Evolutionary conservation across 2,329 filamentous ascomycete genomes (phyloP).

Genomic region (Ophiostoma angusticollis): DNA sequence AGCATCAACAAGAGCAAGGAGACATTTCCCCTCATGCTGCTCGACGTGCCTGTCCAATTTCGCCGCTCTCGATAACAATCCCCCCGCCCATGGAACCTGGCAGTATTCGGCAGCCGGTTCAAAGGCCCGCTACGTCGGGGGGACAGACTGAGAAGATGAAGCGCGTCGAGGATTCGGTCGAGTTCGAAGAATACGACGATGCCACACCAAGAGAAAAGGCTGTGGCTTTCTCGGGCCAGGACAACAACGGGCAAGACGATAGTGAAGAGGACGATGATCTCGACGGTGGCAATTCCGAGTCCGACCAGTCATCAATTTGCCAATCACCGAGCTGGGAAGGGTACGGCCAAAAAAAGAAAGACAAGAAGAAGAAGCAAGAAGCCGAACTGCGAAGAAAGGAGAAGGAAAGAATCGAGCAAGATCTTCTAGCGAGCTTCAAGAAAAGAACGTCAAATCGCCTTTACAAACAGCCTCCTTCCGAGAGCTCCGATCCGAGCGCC

Average conservation of each 20-base stretch:
- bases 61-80: conserved; percentile 22
- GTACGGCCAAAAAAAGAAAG: conserved; percentile 39
- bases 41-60: conserved; percentile 13
- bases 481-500: conserved; percentile 13
- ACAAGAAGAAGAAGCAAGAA: conserved; percentile 38
- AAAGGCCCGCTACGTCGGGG: no score
- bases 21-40: conserved; percentile 15
- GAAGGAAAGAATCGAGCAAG: conserved; percentile 20
- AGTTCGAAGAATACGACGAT: conserved; percentile 15
- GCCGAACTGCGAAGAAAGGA: conserved; percentile 29
- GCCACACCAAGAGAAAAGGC: conserved; percentile 23
- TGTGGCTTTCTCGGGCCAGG: no score
- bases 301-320: conserved; percentile 39
- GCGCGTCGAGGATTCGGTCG: conserved; percentile 8
- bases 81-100: conserved; percentile 6
- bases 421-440: background rate
- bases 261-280: conserved; percentile 12
- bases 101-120: background rate
- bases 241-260: conserved; percentile 26
- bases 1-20: conserved; percentile 16
- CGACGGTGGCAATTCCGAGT: conserved; percentile 22
- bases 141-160: background rate
- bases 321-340: conserved; percentile 52
- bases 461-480: conserved; percentile 24
- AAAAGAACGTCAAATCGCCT: conserved; percentile 22